phyloP scores from a whole-genome alignment of 75 land plant genomes.

The Selaginella moellendorffii region DNA sequence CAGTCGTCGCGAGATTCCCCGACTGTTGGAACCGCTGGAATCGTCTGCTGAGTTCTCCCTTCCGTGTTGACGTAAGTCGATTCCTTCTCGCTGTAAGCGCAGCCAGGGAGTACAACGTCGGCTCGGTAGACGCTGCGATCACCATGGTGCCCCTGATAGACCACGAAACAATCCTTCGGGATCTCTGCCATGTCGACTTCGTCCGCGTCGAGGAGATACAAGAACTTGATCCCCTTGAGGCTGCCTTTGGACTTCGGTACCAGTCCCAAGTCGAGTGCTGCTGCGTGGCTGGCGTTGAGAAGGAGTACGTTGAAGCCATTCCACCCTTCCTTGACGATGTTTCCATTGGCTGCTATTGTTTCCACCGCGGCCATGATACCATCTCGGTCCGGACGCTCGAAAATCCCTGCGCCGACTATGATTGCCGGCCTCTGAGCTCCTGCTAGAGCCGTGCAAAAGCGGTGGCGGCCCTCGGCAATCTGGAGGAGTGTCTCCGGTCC shows the following conservation, averaged over 20 bases:
- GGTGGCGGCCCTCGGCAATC: constrained; percentile 83
- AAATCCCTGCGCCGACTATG: constrained; percentile 75
- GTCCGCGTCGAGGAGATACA: constrained; percentile 92
- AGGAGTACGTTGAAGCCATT: constrained; percentile 79
- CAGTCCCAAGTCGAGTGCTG: constrained; percentile 77
- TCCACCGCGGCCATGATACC: constrained; percentile 62
- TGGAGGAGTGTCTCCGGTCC: constrained; percentile 67
- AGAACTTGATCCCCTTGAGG: constrained; percentile 47
- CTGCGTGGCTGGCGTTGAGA: constrained; percentile 88
- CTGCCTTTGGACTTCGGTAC: constrained; percentile 33
- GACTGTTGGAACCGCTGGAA: constrained; percentile 89
- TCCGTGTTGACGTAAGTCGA: constrained; percentile 93
- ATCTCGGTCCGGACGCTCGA: constrained; percentile 66
- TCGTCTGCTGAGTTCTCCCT: constrained; percentile 69
- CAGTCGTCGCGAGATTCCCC: constrained; percentile 98
- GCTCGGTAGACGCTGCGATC: constrained; percentile 83
- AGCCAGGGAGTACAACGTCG: constrained; percentile 71
- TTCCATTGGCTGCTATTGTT: constrained; percentile 41
- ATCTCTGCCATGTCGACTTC: constrained; percentile 56
- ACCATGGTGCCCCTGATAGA: constrained; percentile 98
- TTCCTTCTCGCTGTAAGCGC: constrained; percentile 91
- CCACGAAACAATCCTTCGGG: constrained; percentile 90
- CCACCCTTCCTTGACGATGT: constrained; percentile 63
- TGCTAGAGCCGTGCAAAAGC: constrained; percentile 50
- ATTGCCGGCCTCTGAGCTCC: constrained; percentile 72